phyloP scores from a whole-genome alignment of 805 yeast species.

The Teunomyces kruisii region DNA sequence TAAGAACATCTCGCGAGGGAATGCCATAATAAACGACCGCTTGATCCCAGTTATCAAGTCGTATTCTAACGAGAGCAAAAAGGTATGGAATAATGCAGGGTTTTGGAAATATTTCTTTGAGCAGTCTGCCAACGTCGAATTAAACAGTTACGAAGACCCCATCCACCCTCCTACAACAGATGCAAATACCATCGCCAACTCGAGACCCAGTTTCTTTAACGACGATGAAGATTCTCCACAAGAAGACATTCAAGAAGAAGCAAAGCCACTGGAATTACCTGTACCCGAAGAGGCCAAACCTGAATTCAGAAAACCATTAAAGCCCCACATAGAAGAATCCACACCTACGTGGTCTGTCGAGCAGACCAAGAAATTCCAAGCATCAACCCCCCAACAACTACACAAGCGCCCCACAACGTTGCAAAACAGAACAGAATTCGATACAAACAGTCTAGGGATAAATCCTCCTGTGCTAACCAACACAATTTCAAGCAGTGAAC shows the following conservation, averaged over 20 bases:
- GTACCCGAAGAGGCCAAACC: slow-evolving; percentile 4
- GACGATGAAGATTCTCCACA: slow-evolving; percentile 16
- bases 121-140: slow-evolving; percentile 65
- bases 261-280: neutral
- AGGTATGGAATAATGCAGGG: slow-evolving; percentile 63
- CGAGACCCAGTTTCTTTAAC: slow-evolving; percentile 12
- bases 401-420: slow-evolving; percentile 14
- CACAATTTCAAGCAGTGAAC: slow-evolving; percentile 6
- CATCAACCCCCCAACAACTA: slow-evolving; percentile 31
- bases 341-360: slow-evolving; percentile 39
- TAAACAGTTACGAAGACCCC: slow-evolving; percentile 52
- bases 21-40: slow-evolving; percentile 62
- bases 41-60: slow-evolving; percentile 66
- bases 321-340: slow-evolving; percentile 21
- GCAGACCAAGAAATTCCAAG: slow-evolving; percentile 19
- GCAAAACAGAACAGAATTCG: slow-evolving; percentile 3
- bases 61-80: slow-evolving; percentile 57
- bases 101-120: slow-evolving; percentile 83
- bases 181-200: slow-evolving; percentile 20
- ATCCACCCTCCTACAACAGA: slow-evolving; percentile 19
- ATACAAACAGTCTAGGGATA: slow-evolving; percentile 22
- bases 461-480: slow-evolving; percentile 15
- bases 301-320: slow-evolving; percentile 19
- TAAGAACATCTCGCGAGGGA: slow-evolving; percentile 65
- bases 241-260: slow-evolving; percentile 11